Conservation (phyloP, 2,329 filamentous ascomycete genomes). For the Claviceps cyperi region DNA sequence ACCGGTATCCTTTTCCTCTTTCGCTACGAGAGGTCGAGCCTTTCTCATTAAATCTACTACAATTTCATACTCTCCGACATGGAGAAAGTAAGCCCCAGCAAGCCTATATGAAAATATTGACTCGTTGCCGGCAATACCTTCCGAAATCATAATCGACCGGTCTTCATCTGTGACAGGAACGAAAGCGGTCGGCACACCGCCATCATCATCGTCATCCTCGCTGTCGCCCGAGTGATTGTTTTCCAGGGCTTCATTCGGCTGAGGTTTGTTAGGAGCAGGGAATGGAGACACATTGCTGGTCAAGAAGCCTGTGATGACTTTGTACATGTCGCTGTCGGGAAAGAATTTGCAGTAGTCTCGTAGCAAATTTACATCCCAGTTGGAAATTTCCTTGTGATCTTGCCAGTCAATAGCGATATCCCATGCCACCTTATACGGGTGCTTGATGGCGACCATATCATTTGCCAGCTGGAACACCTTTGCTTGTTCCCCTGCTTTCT, state of each 20-base stretch:
- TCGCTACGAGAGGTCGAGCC: conserved; percentile 45
- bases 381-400: conserved; percentile 57
- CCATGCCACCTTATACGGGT: conserved; percentile 83
- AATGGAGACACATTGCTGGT: conserved; percentile 77
- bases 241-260: conserved; percentile 10
- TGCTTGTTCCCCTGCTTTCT: conserved; percentile 56
- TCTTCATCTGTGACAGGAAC: conserved; percentile 60
- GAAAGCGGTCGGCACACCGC: conserved; percentile 37
- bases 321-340: conserved; percentile 66
- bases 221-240: conserved; percentile 35
- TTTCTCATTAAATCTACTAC: conserved; percentile 68
- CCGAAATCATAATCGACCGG: conserved; percentile 64
- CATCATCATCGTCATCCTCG: conserved; percentile 46
- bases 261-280: conserved; percentile 25
- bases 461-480: conserved; percentile 64
- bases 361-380: conserved; percentile 66
- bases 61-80: conserved; percentile 72
- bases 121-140: conserved; percentile 49
- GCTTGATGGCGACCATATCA: conserved; percentile 93
- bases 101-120: conserved; percentile 76
- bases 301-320: conserved; percentile 69
- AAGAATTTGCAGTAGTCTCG: conserved; percentile 74
- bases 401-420: conserved; percentile 81
- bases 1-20: conserved; percentile 52
- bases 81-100: conserved; percentile 69